A percentile compares a stretch with the other conserved stretches of the same genome.
Conservation (phyloP, 108 stramenopile genomes). For the Schizochytrium sp. region DNA sequence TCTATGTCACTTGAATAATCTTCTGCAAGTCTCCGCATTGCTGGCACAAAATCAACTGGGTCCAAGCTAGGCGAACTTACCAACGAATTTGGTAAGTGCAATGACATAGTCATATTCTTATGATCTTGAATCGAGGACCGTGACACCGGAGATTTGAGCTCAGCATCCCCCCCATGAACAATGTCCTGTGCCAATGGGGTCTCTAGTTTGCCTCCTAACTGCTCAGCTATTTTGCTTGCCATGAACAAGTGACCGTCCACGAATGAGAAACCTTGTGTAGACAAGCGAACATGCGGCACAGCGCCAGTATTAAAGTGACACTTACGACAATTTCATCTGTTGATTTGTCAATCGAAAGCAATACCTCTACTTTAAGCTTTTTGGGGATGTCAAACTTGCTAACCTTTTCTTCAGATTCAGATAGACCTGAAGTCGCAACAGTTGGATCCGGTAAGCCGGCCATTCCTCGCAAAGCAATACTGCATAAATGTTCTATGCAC, state of each 20-base stretch:
- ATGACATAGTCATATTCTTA: background rate
- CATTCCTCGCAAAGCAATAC: conserved; percentile 8
- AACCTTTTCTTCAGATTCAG: too few species aligned
- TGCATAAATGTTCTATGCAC: conserved; percentile 21
- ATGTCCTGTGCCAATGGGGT: background rate
- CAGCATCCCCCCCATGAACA: background rate
- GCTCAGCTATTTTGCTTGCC: conserved; percentile 12
- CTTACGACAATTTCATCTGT: background rate
- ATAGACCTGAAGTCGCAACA: too few species aligned
- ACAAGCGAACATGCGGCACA: background rate
- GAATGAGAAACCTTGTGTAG: conserved; percentile 5
- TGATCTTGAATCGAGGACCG: background rate
- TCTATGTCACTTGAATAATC: too few species aligned
- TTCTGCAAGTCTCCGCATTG: conserved; percentile 10
- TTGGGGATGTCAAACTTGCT: too few species aligned
- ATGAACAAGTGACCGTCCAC: conserved; percentile 23
- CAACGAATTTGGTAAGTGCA: background rate
- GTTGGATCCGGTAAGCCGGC: background rate
- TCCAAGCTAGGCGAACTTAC: background rate
- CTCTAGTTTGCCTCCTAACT: background rate
- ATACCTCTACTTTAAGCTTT: too few species aligned
- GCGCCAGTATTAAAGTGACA: background rate
- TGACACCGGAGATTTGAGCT: background rate
- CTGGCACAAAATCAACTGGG: conserved; percentile 26
- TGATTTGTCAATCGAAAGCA: background rate